Evolutionary conservation across 192 early-diverging fungal species (phyloP), one percentile per base, ranked within the genome.

Genomic region (Allomyces macrogynus): DNA sequence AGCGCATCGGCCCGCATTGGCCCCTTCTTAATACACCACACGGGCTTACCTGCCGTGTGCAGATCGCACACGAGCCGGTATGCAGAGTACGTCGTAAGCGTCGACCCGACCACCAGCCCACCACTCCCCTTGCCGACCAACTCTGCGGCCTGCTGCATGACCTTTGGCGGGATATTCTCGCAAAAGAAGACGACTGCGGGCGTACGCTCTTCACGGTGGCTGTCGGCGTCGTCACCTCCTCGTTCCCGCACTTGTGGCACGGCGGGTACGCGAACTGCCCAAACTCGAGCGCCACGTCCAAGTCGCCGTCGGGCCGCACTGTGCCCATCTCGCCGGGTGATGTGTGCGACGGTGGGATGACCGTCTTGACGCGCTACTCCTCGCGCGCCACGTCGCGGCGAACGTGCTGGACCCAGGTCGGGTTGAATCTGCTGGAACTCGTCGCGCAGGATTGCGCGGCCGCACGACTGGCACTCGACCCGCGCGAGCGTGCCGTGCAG

Each of bases 161-260:
- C 76, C 0, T 65, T 25, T 18, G 61, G 49, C 0, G 74, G 71
- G 54, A 94, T 86, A 67, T 89, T 92, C 67, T 90, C 93, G 12
- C 91, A 90, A 79, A 95, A 95, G 65, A 93, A 93, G 11, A 93
- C 81, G 20, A 93, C 87, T 2, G 77, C 83, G 23, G 88, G 88
- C 70, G 3, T 40, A 40, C 32, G 7, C 32, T 40, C 7, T 89
- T 88, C 64, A 81, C 80, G 23, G 86, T 67, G 23, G 83, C 84
- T 0, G 67, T 71, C 24, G 69, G 4, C 32, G 7, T 8, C 32
- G 32, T 40, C 32, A 40, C 32, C 3, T 40, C 32, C 32, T 40
- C 32, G 32, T 40, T 40, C 32, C 32, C 68, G 67, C 93, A 96
- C 16, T 66, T 63, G 16, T 63, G 62, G 67, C 93, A 96, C 8